These are phyloP conservation scores for Oropetium thomaeum DNA, from an alignment of 176 grass and related monocot species.

Conservation along the genomic window DNA sequence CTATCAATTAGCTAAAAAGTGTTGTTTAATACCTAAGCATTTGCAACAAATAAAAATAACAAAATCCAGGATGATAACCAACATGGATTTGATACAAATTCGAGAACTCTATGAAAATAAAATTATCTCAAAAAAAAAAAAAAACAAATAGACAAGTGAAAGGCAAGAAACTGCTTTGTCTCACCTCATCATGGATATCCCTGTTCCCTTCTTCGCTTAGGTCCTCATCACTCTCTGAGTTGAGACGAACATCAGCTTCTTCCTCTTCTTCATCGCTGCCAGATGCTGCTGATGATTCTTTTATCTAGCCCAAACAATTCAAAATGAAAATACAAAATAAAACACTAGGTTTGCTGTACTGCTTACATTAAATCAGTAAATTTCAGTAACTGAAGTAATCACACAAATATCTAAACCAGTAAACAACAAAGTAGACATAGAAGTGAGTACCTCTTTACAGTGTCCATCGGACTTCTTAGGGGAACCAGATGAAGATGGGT, in stretches of 20 bases:
- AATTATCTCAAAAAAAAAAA: not conserved
- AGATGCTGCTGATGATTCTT: constrained; percentile 58
- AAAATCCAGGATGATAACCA: not conserved
- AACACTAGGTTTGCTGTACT: not conserved
- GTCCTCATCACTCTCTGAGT: constrained; percentile 70
- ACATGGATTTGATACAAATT: not conserved
- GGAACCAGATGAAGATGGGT: constrained; percentile 54
- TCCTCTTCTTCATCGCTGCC: constrained; percentile 65
- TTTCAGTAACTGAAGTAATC: not conserved
- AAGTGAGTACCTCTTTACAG: constrained; percentile 63
- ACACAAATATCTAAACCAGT: not conserved
- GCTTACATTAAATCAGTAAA: not conserved
- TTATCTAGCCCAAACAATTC: constrained; percentile 36
- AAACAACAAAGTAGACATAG: not conserved
- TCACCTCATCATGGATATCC: constrained; percentile 75
- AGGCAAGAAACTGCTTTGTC: not conserved
- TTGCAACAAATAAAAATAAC: not conserved
- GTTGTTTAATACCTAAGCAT: not conserved
- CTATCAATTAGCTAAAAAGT: not conserved
- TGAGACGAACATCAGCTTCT: constrained; percentile 51
- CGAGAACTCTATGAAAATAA: not conserved
- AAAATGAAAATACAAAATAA: constrained; percentile 15
- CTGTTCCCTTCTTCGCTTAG: constrained; percentile 58
- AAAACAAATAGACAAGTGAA: not conserved
- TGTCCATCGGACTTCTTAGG: constrained; percentile 64